Evolutionary conservation across 1,284 basidiomycete genomes (phyloP), one percentile per base, ranked within the genome.

Genomic region (Boletus hoseneyae): DNA sequence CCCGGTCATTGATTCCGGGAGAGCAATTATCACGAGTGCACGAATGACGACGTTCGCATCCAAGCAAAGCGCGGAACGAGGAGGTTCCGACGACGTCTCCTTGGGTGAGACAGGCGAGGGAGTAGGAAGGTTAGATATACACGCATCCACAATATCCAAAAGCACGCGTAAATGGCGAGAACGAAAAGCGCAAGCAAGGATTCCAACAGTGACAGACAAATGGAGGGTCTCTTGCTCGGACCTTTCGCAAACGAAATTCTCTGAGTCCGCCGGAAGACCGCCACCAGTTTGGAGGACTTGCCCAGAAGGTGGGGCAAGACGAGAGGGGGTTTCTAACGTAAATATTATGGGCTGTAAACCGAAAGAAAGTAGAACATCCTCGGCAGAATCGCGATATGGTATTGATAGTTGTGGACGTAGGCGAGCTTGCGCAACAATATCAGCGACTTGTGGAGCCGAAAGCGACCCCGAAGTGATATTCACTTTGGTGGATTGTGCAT

Each of bases 291-390:
- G 47, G 6, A 35, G 30, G 12, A 15, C 34, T 25, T 42, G 50
- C 10, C 50, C 54, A 32, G 50, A 47, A 48, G 48, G 33, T 19
- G 50, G 57, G 18, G 33, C 12, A 42, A 37, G 47, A 33, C 45
- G 40, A 38, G 54, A 49, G 42, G 78, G 76, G 1, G 79, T 85
- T n/a, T 70, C 70, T 15, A 87, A 60, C 46, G 72, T 73, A 44
- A 88, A 55, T 5, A 75, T 59, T 42, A 87, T 72, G 13, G 87
- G 78, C 19, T 80, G 76, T 32, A 73, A 62, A 25, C 79, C 79
- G 43, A 87, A 73, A 2, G 82, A 82, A 21, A 86, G 47, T 19
- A 90, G 57, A 3, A 67, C 66, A 40, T 81, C 77, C 29, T 77
- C 75, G n/a, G 38, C 47, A 36, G 50, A 2, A 15, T 52, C 51